Evolutionary conservation across 2,329 filamentous ascomycete genomes (phyloP).

Genomic region (Phialophora tarda): DNA sequence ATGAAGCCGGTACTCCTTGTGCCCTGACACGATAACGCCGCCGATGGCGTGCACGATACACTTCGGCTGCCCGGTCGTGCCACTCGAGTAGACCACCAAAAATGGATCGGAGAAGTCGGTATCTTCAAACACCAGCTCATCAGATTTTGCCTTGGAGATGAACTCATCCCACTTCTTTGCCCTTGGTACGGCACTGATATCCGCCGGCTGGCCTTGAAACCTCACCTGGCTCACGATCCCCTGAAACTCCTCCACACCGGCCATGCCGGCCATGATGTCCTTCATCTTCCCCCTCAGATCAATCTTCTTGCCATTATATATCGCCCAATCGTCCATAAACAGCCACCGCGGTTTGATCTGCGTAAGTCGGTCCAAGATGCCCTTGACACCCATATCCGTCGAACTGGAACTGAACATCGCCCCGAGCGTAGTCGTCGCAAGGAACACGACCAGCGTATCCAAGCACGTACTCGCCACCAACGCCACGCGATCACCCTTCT

Average conservation of each 20-base stretch:
- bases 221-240: constrained; percentile 70
- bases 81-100: constrained; percentile 76
- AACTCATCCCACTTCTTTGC: constrained; percentile 52
- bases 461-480: constrained; percentile 76
- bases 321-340: constrained; percentile 80
- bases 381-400: constrained; percentile 83
- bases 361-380: constrained; percentile 73
- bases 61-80: constrained; percentile 83
- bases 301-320: constrained; percentile 78
- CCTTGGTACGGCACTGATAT: constrained; percentile 61
- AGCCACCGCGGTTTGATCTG: constrained; percentile 79
- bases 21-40: constrained; percentile 46
- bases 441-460: constrained; percentile 73
- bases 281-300: constrained; percentile 75
- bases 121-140: constrained; percentile 44
- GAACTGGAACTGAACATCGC: constrained; percentile 76
- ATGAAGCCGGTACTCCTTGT: constrained; percentile 67
- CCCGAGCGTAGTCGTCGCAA: constrained; percentile 72
- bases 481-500: constrained; percentile 74
- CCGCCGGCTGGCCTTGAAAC: constrained; percentile 61
- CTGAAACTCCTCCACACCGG: constrained; percentile 64
- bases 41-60: constrained; percentile 76
- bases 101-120: constrained; percentile 76
- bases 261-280: constrained; percentile 68
- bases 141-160: constrained; percentile 40